Conservation (phyloP, 1,139 yeast species). For the Pichia sorboxylosa region DNA sequence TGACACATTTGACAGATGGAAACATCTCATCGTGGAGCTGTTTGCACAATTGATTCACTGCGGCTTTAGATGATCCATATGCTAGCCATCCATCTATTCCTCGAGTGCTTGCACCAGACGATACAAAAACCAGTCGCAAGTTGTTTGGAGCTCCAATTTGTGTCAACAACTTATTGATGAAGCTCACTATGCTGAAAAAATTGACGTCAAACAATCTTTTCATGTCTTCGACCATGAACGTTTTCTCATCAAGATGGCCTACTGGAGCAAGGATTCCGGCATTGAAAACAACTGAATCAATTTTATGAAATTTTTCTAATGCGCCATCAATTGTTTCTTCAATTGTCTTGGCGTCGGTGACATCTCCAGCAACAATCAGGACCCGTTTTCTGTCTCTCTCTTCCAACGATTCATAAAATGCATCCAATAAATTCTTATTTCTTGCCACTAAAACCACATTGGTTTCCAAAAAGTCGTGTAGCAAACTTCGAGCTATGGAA, state of each 20-base stretch:
- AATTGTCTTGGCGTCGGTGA: slow-evolving; percentile 34
- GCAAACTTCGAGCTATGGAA: slow-evolving; percentile 44
- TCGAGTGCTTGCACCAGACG: slow-evolving; percentile 70
- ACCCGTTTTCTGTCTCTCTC: slow-evolving; percentile 33
- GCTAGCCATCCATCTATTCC: slow-evolving; percentile 75
- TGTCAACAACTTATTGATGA: slow-evolving; percentile 38
- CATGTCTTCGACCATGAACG: slow-evolving; percentile 41
- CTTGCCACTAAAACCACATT: slow-evolving; percentile 68
- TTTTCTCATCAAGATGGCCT: slow-evolving; percentile 36
- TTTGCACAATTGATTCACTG: slow-evolving; percentile 61
- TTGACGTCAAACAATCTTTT: slow-evolving; percentile 60
- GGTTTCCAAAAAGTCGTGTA: slow-evolving; percentile 29
- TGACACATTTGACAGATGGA: slow-evolving; percentile 38
- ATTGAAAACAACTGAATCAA: slow-evolving; percentile 68
- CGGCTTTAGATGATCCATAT: slow-evolving; percentile 85
- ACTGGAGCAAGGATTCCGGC: slow-evolving; percentile 89
- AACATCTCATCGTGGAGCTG: slow-evolving; percentile 60
- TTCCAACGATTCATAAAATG: slow-evolving; percentile 29
- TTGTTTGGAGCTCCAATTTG: slow-evolving; percentile 26
- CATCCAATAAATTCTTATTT: slow-evolving; percentile 35
- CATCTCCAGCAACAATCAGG: slow-evolving; percentile 55
- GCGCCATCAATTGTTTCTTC: slow-evolving; percentile 37
- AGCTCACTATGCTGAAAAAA: slow-evolving; percentile 60
- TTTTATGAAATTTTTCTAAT: slow-evolving; percentile 39
- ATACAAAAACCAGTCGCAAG: slow-evolving; percentile 50